Percentiles rank a stretch among this genome's conserved stretches.
These are phyloP conservation scores for Penicillium pulvis DNA, from an alignment of 495 filamentous ascomycete genomes.

Conservation along the genomic window DNA sequence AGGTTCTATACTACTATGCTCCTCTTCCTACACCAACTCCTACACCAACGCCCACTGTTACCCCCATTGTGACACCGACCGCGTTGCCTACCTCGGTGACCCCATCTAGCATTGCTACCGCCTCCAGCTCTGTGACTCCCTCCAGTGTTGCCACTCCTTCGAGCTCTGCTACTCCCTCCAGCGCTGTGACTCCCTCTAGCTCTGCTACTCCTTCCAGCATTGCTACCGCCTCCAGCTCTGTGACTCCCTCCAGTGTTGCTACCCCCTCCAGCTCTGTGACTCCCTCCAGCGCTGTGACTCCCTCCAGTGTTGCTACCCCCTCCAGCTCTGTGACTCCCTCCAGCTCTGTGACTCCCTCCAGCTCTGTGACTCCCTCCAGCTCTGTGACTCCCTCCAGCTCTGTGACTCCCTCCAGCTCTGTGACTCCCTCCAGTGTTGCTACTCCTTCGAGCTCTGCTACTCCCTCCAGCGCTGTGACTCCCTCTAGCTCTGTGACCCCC, in stretches of 20 bases:
- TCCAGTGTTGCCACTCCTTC: slow-evolving; percentile 19
- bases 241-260: slow-evolving; percentile 11
- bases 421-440: slow-evolving; percentile 14
- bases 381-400: slow-evolving; percentile 10
- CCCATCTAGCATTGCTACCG: slow-evolving; percentile 20
- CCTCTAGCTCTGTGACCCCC: not conserved
- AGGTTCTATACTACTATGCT: slow-evolving; percentile 39
- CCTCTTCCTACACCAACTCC: slow-evolving; percentile 25
- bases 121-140: slow-evolving; percentile 17
- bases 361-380: not conserved
- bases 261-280: not conserved
- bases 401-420: slow-evolving; percentile 16
- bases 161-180: slow-evolving; percentile 20
- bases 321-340: slow-evolving; percentile 16
- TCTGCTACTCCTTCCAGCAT: slow-evolving; percentile 19
- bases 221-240: slow-evolving; percentile 15
- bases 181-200: slow-evolving; percentile 16
- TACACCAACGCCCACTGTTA: slow-evolving; percentile 19
- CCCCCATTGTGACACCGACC: slow-evolving; percentile 6
- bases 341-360: slow-evolving; percentile 16
- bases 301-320: not conserved
- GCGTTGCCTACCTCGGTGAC: slow-evolving; percentile 9
- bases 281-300: not conserved
- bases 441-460: slow-evolving; percentile 2
- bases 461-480: not conserved